These are phyloP conservation scores for Pneumocystis murina DNA, from an alignment of 1,139 yeast species.

Conservation along the genomic window DNA sequence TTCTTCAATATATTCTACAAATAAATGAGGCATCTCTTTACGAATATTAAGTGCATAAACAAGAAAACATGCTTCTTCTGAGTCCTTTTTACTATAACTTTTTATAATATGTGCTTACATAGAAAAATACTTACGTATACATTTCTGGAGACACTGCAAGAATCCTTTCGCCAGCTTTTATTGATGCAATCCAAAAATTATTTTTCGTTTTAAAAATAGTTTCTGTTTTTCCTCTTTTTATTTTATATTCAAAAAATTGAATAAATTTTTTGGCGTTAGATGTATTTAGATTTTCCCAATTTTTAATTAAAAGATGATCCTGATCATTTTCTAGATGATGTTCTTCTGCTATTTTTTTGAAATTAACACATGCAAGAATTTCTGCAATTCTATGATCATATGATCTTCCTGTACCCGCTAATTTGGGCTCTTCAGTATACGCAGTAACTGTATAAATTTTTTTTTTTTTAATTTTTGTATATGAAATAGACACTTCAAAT, in stretches of 20 bases:
- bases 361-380: constrained; percentile 7
- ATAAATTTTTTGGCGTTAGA: constrained; percentile 13
- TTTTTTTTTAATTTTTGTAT: constrained; percentile 2
- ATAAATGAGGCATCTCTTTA: constrained; percentile 10
- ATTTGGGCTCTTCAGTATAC: constrained; percentile 1
- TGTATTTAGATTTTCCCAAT: constrained; percentile 9
- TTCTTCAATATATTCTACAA: constrained; percentile 12
- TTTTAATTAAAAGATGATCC: constrained; percentile 8
- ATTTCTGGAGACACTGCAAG: constrained; percentile 6
- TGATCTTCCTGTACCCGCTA: constrained; percentile 7
- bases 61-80: constrained; percentile 11
- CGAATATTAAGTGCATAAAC: constrained; percentile 13
- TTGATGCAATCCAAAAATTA: not conserved
- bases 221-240: constrained; percentile 1
- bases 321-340: constrained; percentile 7
- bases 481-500: constrained; percentile 2
- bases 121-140: constrained; percentile 6
- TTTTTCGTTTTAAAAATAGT: not conserved
- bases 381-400: constrained; percentile 2
- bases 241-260: constrained; percentile 8
- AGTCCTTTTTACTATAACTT: constrained; percentile 7
- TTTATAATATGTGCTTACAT: constrained; percentile 5
- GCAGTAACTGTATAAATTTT: not conserved
- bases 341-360: constrained; percentile 11
- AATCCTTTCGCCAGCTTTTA: not conserved